phyloP scores from a whole-genome alignment of 2,329 filamentous ascomycete species.

The Sphaerulina populicola region DNA sequence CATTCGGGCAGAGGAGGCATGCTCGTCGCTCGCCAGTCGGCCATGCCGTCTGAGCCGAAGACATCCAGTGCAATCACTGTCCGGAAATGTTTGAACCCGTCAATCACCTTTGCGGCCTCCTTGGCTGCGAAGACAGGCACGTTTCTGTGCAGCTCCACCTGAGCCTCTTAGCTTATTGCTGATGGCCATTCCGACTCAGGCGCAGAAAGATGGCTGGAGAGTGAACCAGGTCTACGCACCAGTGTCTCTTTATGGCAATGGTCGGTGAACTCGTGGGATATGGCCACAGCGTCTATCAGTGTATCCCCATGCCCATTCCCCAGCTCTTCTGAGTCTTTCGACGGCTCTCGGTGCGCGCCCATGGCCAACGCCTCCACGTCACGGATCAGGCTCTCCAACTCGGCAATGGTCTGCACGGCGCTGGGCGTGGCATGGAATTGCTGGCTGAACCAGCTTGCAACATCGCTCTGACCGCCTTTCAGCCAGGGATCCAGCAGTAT shows the following conservation, averaged over 20 bases:
- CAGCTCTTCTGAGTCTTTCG: conserved; percentile 9
- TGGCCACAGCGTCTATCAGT: conserved; percentile 51
- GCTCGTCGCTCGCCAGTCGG: conserved; percentile 42
- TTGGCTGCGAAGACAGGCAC: conserved; percentile 54
- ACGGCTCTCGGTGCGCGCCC: conserved; percentile 13
- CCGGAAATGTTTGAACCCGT: conserved; percentile 53
- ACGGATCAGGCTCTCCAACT: conserved; percentile 47
- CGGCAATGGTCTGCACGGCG: conserved; percentile 47
- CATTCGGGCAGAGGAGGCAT: conserved; percentile 48
- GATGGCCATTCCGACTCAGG: no score
- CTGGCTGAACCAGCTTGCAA: conserved; percentile 56
- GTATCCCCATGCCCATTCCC: conserved; percentile 21
- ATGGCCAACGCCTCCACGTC: conserved; percentile 43
- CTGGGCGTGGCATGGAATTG: conserved; percentile 54
- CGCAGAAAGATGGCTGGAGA: no score
- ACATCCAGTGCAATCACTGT: conserved; percentile 45
- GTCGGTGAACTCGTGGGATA: conserved; percentile 61
- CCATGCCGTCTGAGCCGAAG: conserved; percentile 33
- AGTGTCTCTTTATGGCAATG: conserved; percentile 58
- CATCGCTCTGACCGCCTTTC: conserved; percentile 53
- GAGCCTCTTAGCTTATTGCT: conserved; percentile 39
- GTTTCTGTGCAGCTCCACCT: conserved; percentile 46
- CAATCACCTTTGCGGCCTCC: conserved; percentile 50
- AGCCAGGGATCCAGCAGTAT: conserved; percentile 61
- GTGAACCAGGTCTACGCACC: neutral